Evolutionary conservation across 495 filamentous ascomycete species (phyloP), one percentile per base, ranked within the genome.

Genomic region (Ascodesmis nigricans): DNA sequence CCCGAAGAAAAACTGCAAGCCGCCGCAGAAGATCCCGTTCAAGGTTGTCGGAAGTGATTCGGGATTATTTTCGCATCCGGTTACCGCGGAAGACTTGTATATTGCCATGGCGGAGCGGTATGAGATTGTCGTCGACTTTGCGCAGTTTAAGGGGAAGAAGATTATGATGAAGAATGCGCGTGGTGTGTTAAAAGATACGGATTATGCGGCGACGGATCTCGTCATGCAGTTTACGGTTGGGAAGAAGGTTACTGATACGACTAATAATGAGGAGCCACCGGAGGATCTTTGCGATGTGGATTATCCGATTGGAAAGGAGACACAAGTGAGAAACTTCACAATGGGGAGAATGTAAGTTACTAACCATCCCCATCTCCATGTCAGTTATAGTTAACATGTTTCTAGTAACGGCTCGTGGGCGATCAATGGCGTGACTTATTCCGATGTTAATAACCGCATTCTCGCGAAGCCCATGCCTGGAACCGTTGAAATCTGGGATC

Each of bases 51-150:
- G 50, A 7, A 56, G 61, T 10, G 66, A 71, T 31, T 52, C 62
- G 8, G 66, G 65, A 0, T 55, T 61, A 2, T 35, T 68, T 5
- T 46, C 41, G 0, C 32, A 22, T 3, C 57, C 65, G 0, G 55
- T 60, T 1, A 26, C 21, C 15, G 18, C 2, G 35, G 31, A 5
- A 16, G 22, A 49, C 53, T 36, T 69, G 17, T 52, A 53, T 29
- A 59, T 67, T 24, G 40, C 58, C 29, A 66, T 66, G 57, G 66
- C 57, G 0, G 66, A 69, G 48, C 58, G 66, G 4, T 69, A 60
- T 33, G 66, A 71, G 34, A 43, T 66, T 3, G 52, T 69, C 13
- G 42, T 69, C 23, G 66, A 71, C 43, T 69, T 69, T 43, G 14
- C 56, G 1, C 20, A 32, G 0, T 67, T 55, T 41, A 49, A 43